Conservation (phyloP, 2,329 filamentous ascomycete genomes). For the Aspergillus transmontanensis region DNA sequence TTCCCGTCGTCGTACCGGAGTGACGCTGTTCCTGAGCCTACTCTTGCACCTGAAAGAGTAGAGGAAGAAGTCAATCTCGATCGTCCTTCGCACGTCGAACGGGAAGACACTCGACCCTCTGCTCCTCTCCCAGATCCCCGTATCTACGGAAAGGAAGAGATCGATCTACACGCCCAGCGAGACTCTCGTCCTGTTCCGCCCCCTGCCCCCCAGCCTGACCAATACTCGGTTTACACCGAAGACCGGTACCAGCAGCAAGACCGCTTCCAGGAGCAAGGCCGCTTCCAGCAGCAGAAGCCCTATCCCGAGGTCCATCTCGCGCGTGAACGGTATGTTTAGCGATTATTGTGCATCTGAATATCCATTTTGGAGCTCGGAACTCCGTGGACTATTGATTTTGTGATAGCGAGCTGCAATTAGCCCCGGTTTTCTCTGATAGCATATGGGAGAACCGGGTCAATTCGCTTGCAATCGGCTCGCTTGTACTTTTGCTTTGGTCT, state of each 20-base stretch:
- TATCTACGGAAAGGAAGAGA: constrained; percentile 79
- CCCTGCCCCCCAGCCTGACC: constrained; percentile 30
- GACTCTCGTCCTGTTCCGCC: constrained; percentile 40
- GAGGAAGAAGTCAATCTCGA: constrained; percentile 84
- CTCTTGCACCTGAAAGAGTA: constrained; percentile 68
- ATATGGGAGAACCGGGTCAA: not conserved
- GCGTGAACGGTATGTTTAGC: constrained; percentile 52
- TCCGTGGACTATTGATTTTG: not conserved
- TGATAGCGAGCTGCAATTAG: not conserved
- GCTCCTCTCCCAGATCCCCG: constrained; percentile 66
- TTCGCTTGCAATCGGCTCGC: not conserved
- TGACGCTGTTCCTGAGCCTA: constrained; percentile 67
- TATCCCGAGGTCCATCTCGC: constrained; percentile 54
- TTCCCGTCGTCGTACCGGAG: constrained; percentile 97
- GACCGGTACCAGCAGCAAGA: constrained; percentile 40
- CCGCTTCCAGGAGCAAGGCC: constrained; percentile 34
- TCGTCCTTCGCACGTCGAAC: constrained; percentile 82
- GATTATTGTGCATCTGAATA: constrained; percentile 18
- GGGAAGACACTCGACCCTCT: constrained; percentile 87
- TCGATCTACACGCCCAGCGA: constrained; percentile 73
- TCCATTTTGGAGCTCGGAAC: constrained; percentile 17
- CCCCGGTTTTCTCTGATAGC: not conserved
- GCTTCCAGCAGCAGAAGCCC: constrained; percentile 25
- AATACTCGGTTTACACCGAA: constrained; percentile 31
- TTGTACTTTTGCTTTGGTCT: not conserved